A percentile compares a stretch with the other conserved stretches of the same genome.
Conservation (phyloP, 805 yeast species). For the Scheffersomyces spartinae region DNA sequence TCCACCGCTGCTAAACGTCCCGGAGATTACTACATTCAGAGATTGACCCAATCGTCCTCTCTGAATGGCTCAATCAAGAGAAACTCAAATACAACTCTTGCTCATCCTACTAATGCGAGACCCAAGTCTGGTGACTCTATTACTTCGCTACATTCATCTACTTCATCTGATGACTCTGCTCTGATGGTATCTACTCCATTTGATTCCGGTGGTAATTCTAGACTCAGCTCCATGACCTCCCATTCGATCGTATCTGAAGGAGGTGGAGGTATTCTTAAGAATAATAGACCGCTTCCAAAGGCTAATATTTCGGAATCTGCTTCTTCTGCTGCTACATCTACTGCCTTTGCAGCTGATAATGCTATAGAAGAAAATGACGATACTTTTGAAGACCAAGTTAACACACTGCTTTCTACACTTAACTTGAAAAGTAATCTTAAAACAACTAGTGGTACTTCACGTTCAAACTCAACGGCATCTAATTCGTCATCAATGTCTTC, state of each 20-base stretch:
- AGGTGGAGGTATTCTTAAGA: not conserved
- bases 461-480: slow-evolving; percentile 6
- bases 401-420: slow-evolving; percentile 11
- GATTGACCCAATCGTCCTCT: no score
- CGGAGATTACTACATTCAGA: slow-evolving; percentile 27
- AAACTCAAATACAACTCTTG: no score
- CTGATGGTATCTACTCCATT: slow-evolving; percentile 22
- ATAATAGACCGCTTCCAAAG: not conserved
- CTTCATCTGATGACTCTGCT: slow-evolving; percentile 20
- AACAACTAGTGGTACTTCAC: slow-evolving; percentile 2
- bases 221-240: slow-evolving; percentile 27
- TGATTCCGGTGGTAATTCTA: slow-evolving; percentile 19
- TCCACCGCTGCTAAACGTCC: slow-evolving; percentile 19
- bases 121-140: slow-evolving; percentile 24
- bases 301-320: slow-evolving; percentile 1
- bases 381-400: slow-evolving; percentile 5
- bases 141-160: slow-evolving; percentile 17
- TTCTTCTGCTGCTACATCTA: not conserved
- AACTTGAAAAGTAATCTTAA: slow-evolving; percentile 5
- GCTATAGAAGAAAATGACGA: slow-evolving; percentile 2
- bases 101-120: slow-evolving; percentile 5
- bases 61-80: no score
- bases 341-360: slow-evolving; percentile 1
- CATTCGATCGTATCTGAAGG: slow-evolving; percentile 10
- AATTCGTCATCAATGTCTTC: no score